Percentiles rank a stretch among this genome's conserved stretches.
phyloP scores from a whole-genome alignment of 2,329 filamentous ascomycete genomes.

The Aspergillus intermedius region DNA sequence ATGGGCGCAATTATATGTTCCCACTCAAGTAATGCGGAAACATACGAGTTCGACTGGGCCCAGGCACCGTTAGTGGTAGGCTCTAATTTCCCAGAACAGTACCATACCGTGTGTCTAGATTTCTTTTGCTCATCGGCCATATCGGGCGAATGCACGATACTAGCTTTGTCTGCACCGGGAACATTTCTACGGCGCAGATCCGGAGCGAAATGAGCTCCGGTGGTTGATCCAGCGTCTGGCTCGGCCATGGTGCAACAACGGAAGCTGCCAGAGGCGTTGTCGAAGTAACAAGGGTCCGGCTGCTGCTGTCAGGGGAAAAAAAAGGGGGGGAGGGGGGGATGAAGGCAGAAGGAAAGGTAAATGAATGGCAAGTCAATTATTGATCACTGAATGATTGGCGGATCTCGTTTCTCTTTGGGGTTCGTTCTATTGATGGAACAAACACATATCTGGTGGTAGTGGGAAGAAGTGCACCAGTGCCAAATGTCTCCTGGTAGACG shows the following conservation, averaged over 20 bases:
- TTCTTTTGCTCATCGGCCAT: slow-evolving; percentile 28
- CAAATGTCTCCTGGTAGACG: no score
- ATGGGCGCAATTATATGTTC: slow-evolving; percentile 59
- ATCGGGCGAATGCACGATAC: slow-evolving; percentile 13
- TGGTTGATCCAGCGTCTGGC: slow-evolving; percentile 26
- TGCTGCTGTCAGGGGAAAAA: slow-evolving; percentile 1
- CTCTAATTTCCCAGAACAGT: neutral
- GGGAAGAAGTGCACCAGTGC: neutral
- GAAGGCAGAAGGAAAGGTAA: slow-evolving; percentile 7
- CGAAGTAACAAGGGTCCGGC: neutral
- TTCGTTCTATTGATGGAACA: neutral
- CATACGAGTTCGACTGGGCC: slow-evolving; percentile 28
- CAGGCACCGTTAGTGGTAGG: neutral
- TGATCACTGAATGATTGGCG: no score
- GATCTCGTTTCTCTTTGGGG: no score
- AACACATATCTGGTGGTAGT: neutral
- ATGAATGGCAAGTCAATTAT: slow-evolving; percentile 1
- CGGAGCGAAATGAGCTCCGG: slow-evolving; percentile 26
- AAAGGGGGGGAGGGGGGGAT: neutral
- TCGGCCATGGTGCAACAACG: slow-evolving; percentile 22
- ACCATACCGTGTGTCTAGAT: slow-evolving; percentile 28
- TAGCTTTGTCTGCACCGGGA: slow-evolving; percentile 23
- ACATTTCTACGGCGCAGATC: slow-evolving; percentile 41
- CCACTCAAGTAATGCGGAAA: slow-evolving; percentile 47
- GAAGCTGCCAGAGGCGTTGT: neutral